These are phyloP conservation scores for Rhytidhysteron rufulum DNA, from an alignment of 2,329 filamentous ascomycete genomes.

Conservation along the genomic window DNA sequence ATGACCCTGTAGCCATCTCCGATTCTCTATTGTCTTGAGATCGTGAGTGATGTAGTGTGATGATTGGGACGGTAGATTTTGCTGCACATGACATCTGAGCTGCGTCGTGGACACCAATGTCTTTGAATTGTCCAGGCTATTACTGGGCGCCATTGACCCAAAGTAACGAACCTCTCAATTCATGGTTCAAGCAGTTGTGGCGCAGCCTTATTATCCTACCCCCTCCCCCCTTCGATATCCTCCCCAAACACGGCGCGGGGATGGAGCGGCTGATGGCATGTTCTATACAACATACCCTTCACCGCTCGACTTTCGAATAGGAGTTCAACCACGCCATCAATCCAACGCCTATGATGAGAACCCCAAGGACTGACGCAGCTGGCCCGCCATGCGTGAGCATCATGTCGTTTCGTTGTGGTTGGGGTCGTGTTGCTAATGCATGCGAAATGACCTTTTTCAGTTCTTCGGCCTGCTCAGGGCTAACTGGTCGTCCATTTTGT, in stretches of 20 bases:
- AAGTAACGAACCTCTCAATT: background rate
- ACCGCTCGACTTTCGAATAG: conserved; percentile 44
- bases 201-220: background rate
- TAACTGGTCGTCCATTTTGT: conserved; percentile 28
- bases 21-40: too few species aligned
- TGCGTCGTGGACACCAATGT: background rate
- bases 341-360: conserved; percentile 38
- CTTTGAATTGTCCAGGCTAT: background rate
- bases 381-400: conserved; percentile 33
- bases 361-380: conserved; percentile 34
- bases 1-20: too few species aligned
- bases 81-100: background rate
- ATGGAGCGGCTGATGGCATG: conserved; percentile 3
- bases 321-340: conserved; percentile 41
- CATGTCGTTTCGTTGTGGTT: conserved; percentile 22
- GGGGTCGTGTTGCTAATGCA: conserved; percentile 19
- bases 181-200: background rate
- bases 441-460: conserved; percentile 15
- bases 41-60: too few species aligned
- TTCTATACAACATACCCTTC: conserved; percentile 15
- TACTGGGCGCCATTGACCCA: background rate
- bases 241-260: conserved; percentile 10
- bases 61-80: too few species aligned
- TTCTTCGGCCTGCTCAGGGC: conserved; percentile 14
- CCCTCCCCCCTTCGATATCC: conserved; percentile 3